These are phyloP conservation scores for Neurospora sp. DNA, from an alignment of 495 filamentous ascomycete species.

Conservation along the genomic window DNA sequence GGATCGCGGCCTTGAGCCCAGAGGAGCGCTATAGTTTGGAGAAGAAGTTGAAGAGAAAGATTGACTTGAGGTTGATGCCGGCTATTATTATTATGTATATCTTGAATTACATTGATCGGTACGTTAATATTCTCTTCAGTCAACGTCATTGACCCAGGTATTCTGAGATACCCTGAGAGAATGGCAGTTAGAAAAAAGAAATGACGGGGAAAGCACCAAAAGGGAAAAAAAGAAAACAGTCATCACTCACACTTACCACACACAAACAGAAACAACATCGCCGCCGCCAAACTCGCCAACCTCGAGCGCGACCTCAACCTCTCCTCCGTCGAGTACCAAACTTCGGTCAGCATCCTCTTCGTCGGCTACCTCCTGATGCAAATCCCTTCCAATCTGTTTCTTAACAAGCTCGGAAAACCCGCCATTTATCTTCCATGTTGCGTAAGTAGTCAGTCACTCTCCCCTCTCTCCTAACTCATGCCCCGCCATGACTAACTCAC, in stretches of 20 bases:
- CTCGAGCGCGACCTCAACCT: conserved; percentile 38
- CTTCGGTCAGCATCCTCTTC: conserved; percentile 58
- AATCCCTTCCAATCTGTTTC: conserved; percentile 50
- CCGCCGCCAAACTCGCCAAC: conserved; percentile 39
- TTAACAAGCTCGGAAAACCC: conserved; percentile 50
- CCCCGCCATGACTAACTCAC: conserved; percentile 22
- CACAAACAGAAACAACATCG: conserved; percentile 38
- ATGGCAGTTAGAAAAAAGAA: neutral
- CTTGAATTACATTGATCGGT: conserved; percentile 70
- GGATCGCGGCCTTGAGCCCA: conserved; percentile 34
- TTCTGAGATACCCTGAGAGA: neutral
- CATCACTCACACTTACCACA: neutral
- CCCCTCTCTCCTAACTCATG: neutral
- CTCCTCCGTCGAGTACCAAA: conserved; percentile 42
- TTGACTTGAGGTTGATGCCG: conserved; percentile 53
- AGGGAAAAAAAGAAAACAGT: neutral
- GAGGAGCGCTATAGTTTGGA: conserved; percentile 40
- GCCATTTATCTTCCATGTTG: conserved; percentile 53
- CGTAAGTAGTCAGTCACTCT: conserved; percentile 19
- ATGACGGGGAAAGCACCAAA: neutral
- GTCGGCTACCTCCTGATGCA: conserved; percentile 56
- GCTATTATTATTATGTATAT: conserved; percentile 51
- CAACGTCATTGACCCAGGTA: no score
- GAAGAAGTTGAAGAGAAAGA: conserved; percentile 47
- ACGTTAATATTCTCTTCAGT: neutral